Evolutionary conservation across 768 basidiomycete genomes (phyloP).

Genomic region (Rhodotorula kratochvilovae): DNA sequence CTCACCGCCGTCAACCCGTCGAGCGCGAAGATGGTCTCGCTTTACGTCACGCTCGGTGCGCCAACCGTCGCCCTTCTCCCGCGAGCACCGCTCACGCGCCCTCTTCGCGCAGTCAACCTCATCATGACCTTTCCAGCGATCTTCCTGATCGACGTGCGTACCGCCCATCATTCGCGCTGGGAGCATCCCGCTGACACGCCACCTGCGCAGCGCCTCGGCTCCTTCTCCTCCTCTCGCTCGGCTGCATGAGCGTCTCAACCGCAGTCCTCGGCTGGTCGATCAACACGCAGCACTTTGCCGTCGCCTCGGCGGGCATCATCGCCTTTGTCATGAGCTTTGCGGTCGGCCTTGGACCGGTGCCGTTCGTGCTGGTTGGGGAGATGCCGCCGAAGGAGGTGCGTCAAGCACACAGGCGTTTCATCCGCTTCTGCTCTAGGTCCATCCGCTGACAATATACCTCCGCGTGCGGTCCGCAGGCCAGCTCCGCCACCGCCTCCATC

Average conservation of each 20-base stretch:
- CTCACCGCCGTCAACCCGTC: slow-evolving; percentile 51
- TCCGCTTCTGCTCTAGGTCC: too few relatives aligned
- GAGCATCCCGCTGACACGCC: neutral
- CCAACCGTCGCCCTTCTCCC: neutral
- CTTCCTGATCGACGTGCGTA: slow-evolving; percentile 49
- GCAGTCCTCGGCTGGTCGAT: slow-evolving; percentile 45
- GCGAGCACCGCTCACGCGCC: fast-evolving
- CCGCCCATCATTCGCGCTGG: neutral
- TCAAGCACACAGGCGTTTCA: neutral
- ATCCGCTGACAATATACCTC: neutral
- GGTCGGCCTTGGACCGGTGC: slow-evolving; percentile 81
- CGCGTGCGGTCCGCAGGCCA: slow-evolving; percentile 39
- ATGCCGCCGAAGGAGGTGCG: slow-evolving; percentile 69
- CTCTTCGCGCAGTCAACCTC: slow-evolving; percentile 45
- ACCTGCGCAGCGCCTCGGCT: slow-evolving; percentile 43
- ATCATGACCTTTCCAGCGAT: slow-evolving; percentile 51
- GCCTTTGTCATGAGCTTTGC: slow-evolving; percentile 68
- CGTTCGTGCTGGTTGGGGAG: slow-evolving; percentile 88
- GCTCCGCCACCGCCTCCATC: slow-evolving; percentile 44
- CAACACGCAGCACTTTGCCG: slow-evolving; percentile 40
- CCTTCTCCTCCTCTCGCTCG: slow-evolving; percentile 45
- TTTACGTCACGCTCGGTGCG: slow-evolving; percentile 32
- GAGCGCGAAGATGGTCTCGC: slow-evolving; percentile 29
- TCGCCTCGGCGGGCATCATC: slow-evolving; percentile 46
- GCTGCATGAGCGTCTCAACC: slow-evolving; percentile 45